Evolutionary conservation across 306 rosid genomes (phyloP).

Genomic region (Macrotyloma uniflorum): DNA sequence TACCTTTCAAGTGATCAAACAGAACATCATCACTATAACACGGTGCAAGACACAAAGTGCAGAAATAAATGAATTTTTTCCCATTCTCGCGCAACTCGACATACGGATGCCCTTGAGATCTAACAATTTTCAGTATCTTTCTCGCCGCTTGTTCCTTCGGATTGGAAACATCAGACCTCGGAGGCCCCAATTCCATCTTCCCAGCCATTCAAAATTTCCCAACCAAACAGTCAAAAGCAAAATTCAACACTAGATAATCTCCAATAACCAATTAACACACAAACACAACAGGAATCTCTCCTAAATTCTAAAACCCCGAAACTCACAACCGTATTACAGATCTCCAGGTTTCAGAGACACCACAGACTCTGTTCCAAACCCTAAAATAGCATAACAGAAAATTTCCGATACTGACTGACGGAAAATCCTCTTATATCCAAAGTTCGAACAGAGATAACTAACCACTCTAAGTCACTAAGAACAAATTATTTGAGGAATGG

Average conservation of each 20-base stretch:
- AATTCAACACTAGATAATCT: slow-evolving; percentile 27
- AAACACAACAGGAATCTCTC: slow-evolving; percentile 22
- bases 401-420: not conserved
- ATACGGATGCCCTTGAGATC: slow-evolving; percentile 84
- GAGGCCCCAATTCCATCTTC: slow-evolving; percentile 60
- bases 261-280: slow-evolving; percentile 29
- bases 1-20: slow-evolving; percentile 87
- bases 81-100: slow-evolving; percentile 87
- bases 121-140: slow-evolving; percentile 68
- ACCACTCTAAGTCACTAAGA: slow-evolving; percentile 9
- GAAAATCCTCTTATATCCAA: not conserved
- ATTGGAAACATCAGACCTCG: slow-evolving; percentile 45
- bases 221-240: slow-evolving; percentile 32
- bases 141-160: slow-evolving; percentile 70
- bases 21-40: slow-evolving; percentile 75
- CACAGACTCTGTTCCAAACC: slow-evolving; percentile 38
- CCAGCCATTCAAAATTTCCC: slow-evolving; percentile 61
- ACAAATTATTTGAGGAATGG: slow-evolving; percentile 24
- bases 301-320: slow-evolving; percentile 33
- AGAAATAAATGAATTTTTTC: slow-evolving; percentile 71
- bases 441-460: not conserved
- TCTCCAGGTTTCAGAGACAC: slow-evolving; percentile 22
- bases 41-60: slow-evolving; percentile 76
- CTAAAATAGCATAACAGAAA: slow-evolving; percentile 34
- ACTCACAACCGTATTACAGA: slow-evolving; percentile 14